Conservation (phyloP, 163 green algal genomes). For the Chlamydomonas reinhardtii region DNA sequence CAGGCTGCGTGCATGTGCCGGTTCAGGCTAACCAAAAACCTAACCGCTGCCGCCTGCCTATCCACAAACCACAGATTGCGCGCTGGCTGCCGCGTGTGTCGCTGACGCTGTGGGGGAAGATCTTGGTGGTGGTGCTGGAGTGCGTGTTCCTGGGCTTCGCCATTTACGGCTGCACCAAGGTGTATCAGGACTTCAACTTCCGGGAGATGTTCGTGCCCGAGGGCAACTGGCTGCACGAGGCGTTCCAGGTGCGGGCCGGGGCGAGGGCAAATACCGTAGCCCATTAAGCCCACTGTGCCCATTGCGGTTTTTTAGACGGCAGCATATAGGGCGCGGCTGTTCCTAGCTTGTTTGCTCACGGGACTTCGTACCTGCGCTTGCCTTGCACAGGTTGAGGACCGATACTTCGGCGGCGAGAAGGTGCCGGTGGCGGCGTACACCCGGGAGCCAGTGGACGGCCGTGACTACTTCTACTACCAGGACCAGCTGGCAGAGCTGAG, state of each 20-base stretch:
- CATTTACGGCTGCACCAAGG: conserved; percentile 56
- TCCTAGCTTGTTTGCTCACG: too few relatives aligned
- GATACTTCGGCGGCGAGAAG: conserved; percentile 52
- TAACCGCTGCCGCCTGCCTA: too few relatives aligned
- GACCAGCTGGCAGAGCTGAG: conserved; percentile 34
- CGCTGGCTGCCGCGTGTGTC: conserved; percentile 27
- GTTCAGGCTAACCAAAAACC: too few relatives aligned
- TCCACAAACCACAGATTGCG: neutral
- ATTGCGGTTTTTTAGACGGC: too few relatives aligned
- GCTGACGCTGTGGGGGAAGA: conserved; percentile 20
- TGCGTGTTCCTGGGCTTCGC: conserved; percentile 37
- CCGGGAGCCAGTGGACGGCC: neutral
- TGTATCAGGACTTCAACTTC: conserved; percentile 38
- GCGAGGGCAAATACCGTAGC: neutral
- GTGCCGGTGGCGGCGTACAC: conserved; percentile 43
- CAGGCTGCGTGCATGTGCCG: too few relatives aligned
- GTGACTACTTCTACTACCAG: conserved; percentile 48
- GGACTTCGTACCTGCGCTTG: neutral
- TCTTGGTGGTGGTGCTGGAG: conserved; percentile 38
- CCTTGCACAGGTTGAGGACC: conserved; percentile 36
- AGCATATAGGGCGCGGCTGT: too few relatives aligned
- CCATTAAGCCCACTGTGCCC: too few relatives aligned
- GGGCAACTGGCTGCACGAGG: conserved; percentile 44
- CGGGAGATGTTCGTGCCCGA: conserved; percentile 24
- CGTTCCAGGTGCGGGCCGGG: conserved; percentile 17